These are phyloP conservation scores for Ogataea kodamae DNA, from an alignment of 805 yeast species.

Conservation along the genomic window DNA sequence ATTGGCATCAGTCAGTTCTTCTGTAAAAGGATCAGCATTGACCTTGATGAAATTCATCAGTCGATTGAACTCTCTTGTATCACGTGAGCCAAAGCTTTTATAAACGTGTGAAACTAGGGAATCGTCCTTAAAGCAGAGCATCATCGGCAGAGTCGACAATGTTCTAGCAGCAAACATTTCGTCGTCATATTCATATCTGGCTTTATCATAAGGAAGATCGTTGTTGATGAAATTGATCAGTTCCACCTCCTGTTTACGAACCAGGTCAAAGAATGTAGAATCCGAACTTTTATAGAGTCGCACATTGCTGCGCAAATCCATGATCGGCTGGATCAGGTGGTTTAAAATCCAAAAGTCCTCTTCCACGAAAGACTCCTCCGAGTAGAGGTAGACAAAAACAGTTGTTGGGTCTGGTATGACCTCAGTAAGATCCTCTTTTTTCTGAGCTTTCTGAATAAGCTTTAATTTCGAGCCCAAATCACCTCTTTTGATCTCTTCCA, in stretches of 20 bases:
- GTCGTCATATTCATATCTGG: conserved; percentile 37
- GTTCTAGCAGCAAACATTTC: conserved; percentile 49
- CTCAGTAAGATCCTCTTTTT: conserved; percentile 22
- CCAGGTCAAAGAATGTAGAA: conserved; percentile 35
- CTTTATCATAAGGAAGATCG: conserved; percentile 18
- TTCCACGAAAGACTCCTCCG: conserved; percentile 44
- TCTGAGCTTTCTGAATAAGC: conserved; percentile 9
- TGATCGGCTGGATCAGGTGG: conserved; percentile 56
- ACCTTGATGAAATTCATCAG: conserved; percentile 49
- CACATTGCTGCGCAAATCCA: conserved; percentile 53
- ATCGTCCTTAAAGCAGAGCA: conserved; percentile 58
- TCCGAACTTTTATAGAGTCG: conserved; percentile 53
- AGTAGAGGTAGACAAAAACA: conserved; percentile 53
- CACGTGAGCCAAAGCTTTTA: conserved; percentile 62
- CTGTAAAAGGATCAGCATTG: conserved; percentile 49
- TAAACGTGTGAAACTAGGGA: conserved; percentile 48
- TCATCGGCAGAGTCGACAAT: conserved; percentile 57
- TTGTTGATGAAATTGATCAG: conserved; percentile 44
- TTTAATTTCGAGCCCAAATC: conserved; percentile 25
- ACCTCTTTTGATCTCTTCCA: conserved; percentile 30
- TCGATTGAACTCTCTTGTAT: conserved; percentile 48
- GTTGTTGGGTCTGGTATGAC: conserved; percentile 39
- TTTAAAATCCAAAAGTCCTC: conserved; percentile 66
- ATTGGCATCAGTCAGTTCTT: conserved; percentile 45
- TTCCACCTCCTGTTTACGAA: conserved; percentile 39